Conservation (phyloP, 2,329 filamentous ascomycete species). For the Neofusicoccum kwambonambiense region DNA sequence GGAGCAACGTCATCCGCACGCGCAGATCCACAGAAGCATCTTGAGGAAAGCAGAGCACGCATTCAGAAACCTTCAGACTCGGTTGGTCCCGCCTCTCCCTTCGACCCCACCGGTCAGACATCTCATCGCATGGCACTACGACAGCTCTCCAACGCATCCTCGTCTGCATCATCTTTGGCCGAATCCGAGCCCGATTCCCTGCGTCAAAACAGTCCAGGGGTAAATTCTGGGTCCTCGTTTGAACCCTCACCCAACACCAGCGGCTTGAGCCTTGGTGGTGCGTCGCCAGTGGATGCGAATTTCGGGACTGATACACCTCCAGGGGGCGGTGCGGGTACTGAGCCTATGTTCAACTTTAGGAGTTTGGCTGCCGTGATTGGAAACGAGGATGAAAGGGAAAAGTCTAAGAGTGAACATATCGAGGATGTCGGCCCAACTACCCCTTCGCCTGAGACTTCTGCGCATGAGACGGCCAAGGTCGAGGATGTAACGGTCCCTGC, state of each 20-base stretch:
- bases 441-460: not conserved
- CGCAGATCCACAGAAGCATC: conserved; percentile 43
- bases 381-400: conserved; percentile 13
- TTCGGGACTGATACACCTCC: conserved; percentile 48
- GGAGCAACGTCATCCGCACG: conserved; percentile 27
- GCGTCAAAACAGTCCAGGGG: conserved; percentile 23
- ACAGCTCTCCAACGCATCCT: conserved; percentile 85
- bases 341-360: conserved; percentile 88
- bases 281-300: conserved; percentile 53
- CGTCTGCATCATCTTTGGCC: conserved; percentile 71
- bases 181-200: conserved; percentile 27
- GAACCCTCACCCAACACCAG: conserved; percentile 55
- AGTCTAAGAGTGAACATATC: conserved; percentile 10
- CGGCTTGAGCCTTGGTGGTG: conserved; percentile 39
- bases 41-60: conserved; percentile 46
- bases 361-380: conserved; percentile 79
- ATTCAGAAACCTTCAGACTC: conserved; percentile 28
- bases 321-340: conserved; percentile 54
- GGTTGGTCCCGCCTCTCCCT: conserved; percentile 43
- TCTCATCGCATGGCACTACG: conserved; percentile 68
- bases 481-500: not conserved
- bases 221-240: conserved; percentile 44
- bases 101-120: conserved; percentile 32
- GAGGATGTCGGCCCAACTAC: conserved; percentile 1
- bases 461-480: not conserved